These are phyloP conservation scores for Thelonectria olida DNA, from an alignment of 2,329 filamentous ascomycete genomes.

Conservation along the genomic window DNA sequence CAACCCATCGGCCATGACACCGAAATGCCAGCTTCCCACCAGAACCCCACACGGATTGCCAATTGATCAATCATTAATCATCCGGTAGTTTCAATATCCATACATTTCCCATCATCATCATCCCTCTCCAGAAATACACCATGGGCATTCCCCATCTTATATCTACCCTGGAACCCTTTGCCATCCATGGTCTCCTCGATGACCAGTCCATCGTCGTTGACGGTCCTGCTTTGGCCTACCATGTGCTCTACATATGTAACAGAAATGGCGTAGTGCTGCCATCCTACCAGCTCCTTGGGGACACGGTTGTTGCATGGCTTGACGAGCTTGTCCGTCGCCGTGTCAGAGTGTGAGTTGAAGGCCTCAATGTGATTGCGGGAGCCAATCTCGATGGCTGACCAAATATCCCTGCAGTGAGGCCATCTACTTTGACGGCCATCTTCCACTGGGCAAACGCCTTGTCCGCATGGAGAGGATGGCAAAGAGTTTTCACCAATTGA, in stretches of 20 bases:
- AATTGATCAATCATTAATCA: conserved; percentile 7
- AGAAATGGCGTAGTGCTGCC: conserved; percentile 63
- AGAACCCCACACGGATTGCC: conserved; percentile 10
- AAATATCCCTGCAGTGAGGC: conserved; percentile 49
- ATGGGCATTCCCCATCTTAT: conserved; percentile 71
- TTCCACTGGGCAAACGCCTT: conserved; percentile 73
- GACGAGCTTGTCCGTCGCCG: conserved; percentile 63
- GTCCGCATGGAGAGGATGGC: conserved; percentile 70
- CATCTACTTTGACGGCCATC: conserved; percentile 87
- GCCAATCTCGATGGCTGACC: conserved; percentile 11
- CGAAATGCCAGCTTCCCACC: background rate
- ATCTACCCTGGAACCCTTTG: conserved; percentile 62
- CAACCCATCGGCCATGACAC: background rate
- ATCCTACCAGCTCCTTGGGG: conserved; percentile 70
- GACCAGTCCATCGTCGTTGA: conserved; percentile 68
- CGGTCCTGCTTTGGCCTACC: conserved; percentile 81
- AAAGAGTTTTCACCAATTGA: conserved; percentile 64
- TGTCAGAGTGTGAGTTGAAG: conserved; percentile 66
- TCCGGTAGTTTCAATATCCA: background rate
- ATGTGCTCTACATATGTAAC: conserved; percentile 69
- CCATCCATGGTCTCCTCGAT: conserved; percentile 52
- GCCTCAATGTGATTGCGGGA: background rate
- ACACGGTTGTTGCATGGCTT: conserved; percentile 69
- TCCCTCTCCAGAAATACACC: background rate
- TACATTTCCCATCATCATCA: background rate